Evolutionary conservation across 805 yeast species (phyloP).

Genomic region (Zygotorulaspora chibaensis): DNA sequence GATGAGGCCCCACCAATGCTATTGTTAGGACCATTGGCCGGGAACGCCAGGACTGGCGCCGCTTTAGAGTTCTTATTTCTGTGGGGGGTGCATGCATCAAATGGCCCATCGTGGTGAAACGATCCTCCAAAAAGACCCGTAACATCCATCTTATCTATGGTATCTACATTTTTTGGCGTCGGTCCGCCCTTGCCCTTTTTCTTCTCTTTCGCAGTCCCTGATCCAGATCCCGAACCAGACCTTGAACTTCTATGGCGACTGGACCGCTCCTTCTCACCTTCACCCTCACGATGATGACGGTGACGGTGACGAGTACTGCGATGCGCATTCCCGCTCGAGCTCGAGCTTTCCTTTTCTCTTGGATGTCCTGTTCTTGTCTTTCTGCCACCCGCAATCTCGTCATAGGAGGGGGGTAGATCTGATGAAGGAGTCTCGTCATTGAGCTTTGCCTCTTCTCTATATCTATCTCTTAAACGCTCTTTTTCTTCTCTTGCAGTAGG

Average conservation of each 20-base stretch:
- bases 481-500: conserved; percentile 35
- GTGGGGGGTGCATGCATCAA: conserved; percentile 97
- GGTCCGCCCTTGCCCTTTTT: conserved; percentile 42
- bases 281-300: conserved; percentile 16
- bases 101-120: conserved; percentile 98
- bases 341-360: conserved; percentile 42
- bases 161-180: conserved; percentile 74
- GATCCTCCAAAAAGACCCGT: conserved; percentile 92
- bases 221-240: neutral
- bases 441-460: conserved; percentile 27
- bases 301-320: conserved; percentile 16
- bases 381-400: conserved; percentile 58
- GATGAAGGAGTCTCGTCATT: conserved; percentile 8
- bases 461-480: conserved; percentile 32
- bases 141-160: conserved; percentile 92
- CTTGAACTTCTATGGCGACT: conserved; percentile 34
- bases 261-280: conserved; percentile 17
- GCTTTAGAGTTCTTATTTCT: conserved; percentile 71
- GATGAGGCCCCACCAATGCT: conserved; percentile 69
- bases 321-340: conserved; percentile 4
- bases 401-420: conserved; percentile 61
- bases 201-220: conserved; percentile 20
- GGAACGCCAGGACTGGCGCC: conserved; percentile 95
- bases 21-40: conserved; percentile 90
- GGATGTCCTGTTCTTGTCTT: conserved; percentile 46